Conservation (phyloP, 768 basidiomycete genomes). For the Leucosporidium creatinivorum region DNA sequence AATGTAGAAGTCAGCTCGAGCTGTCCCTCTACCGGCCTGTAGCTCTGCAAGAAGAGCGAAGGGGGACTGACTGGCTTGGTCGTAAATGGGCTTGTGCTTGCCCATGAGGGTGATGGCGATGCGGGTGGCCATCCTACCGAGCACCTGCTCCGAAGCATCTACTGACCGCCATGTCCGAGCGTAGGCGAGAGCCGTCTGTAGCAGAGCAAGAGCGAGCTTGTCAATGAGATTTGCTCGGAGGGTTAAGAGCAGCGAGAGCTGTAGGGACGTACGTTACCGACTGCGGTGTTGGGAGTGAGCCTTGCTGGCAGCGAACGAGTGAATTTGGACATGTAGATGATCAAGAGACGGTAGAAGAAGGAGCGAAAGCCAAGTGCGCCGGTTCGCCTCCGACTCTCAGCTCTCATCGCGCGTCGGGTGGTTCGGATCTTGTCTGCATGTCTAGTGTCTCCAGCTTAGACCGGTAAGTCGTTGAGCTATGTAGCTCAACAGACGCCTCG, state of each 20-base stretch:
- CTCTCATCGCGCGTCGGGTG: too few relatives aligned
- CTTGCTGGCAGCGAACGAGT: too few relatives aligned
- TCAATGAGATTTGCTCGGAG: too few relatives aligned
- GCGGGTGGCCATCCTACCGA: slow-evolving; percentile 87
- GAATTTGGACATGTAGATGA: too few relatives aligned
- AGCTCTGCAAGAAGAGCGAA: background rate
- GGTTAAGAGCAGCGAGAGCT: too few relatives aligned
- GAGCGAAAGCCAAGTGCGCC: too few relatives aligned
- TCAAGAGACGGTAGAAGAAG: too few relatives aligned
- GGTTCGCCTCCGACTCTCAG: too few relatives aligned
- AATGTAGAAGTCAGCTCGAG: background rate
- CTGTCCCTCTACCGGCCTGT: too few relatives aligned
- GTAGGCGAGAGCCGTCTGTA: slow-evolving; percentile 86
- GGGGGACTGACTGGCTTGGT: slow-evolving; percentile 64
- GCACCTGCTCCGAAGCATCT: slow-evolving; percentile 78
- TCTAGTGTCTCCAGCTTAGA: slow-evolving; percentile 17
- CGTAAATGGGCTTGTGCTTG: slow-evolving; percentile 96
- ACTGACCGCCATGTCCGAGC: slow-evolving; percentile 96
- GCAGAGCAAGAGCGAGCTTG: too few relatives aligned
- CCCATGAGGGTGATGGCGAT: slow-evolving; percentile 97
- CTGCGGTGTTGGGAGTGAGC: too few relatives aligned
- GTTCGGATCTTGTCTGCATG: background rate
- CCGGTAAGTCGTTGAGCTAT: background rate
- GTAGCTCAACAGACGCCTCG: background rate
- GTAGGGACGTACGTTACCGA: too few relatives aligned